Conservation (phyloP, 2,329 filamentous ascomycete genomes). For the Ophiostoma triangulosporum region DNA sequence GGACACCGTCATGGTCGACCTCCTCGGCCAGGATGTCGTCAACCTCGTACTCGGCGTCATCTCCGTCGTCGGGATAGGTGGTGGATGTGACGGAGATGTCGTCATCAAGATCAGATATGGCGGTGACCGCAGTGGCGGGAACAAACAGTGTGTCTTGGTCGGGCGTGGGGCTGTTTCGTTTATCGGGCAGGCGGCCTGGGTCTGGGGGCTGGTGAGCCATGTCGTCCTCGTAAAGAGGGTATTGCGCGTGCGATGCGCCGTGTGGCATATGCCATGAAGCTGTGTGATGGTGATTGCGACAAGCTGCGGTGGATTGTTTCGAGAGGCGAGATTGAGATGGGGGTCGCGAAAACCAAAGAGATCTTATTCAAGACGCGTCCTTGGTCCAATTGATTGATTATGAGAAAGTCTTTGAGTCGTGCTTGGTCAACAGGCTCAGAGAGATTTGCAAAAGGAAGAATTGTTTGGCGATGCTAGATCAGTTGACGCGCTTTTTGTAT, state of each 20-base stretch:
- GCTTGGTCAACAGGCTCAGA: no score
- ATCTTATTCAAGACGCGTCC: no score
- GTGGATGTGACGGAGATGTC: conserved; percentile 48
- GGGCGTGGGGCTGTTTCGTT: neutral
- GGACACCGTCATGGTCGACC: conserved; percentile 19
- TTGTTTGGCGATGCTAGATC: no score
- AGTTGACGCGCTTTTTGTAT: no score
- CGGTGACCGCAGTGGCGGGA: conserved; percentile 2
- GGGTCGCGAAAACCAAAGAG: no score
- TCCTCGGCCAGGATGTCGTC: conserved; percentile 39
- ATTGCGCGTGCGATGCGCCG: neutral
- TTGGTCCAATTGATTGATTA: no score
- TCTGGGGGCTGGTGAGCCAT: neutral
- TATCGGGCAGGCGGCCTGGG: neutral
- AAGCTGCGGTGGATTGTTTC: no score
- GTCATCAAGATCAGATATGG: conserved; percentile 19
- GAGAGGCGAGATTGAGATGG: neutral
- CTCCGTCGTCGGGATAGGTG: conserved; percentile 18
- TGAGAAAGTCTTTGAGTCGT: no score
- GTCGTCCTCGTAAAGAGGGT: neutral
- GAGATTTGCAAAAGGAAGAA: no score
- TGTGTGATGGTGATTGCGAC: neutral
- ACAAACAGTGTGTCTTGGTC: neutral
- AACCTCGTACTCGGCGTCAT: conserved; percentile 37
- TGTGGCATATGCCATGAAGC: neutral